phyloP scores from a whole-genome alignment of 345 rosid species.

The Salix purpurea region DNA sequence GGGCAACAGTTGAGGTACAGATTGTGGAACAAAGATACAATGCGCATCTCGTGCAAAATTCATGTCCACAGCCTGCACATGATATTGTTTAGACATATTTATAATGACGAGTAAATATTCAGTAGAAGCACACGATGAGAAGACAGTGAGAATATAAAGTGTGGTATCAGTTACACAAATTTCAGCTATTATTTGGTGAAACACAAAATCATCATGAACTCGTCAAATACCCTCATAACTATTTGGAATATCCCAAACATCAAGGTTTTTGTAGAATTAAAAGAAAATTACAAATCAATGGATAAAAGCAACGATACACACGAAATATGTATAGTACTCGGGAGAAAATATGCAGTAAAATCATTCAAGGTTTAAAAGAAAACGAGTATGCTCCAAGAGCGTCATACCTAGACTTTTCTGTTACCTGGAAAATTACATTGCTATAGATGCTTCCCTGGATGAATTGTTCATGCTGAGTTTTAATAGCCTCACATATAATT shows the following conservation, averaged over 20 bases:
- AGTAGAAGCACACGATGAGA: neutral
- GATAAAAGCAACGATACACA: neutral
- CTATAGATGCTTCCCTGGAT: neutral
- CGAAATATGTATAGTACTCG: neutral
- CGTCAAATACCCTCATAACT: neutral
- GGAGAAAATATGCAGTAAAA: neutral
- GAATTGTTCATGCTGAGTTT: neutral
- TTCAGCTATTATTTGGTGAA: neutral
- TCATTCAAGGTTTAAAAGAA: neutral
- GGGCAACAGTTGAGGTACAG: slow-evolving; percentile 39
- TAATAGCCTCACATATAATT: neutral
- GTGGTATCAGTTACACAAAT: neutral
- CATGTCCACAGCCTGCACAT: slow-evolving; percentile 80
- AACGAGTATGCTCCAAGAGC: neutral
- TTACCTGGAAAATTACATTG: neutral
- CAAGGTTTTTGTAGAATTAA: neutral
- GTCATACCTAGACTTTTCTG: neutral
- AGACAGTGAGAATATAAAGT: neutral
- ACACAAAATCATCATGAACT: neutral
- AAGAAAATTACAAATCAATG: neutral
- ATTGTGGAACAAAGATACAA: slow-evolving; percentile 77
- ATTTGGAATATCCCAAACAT: neutral
- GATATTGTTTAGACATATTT: neutral
- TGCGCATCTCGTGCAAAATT: slow-evolving; percentile 83
- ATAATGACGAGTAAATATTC: neutral